These are phyloP conservation scores for Lactifluus hygrophoroides DNA, from an alignment of 768 basidiomycete genomes.

Conservation along the genomic window DNA sequence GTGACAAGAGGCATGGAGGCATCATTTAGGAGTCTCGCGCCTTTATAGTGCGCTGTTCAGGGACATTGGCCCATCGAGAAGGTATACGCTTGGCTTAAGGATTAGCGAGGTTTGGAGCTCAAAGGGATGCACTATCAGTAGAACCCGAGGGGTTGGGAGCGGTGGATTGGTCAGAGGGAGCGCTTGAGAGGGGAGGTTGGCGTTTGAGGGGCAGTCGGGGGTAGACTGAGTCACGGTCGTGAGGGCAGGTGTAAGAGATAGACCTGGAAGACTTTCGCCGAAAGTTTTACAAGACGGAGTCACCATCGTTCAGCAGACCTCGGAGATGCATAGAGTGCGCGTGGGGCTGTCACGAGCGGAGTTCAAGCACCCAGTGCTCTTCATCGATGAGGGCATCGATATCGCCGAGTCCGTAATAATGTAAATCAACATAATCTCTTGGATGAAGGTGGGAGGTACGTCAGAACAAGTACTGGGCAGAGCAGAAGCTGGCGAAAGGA, in stretches of 20 bases:
- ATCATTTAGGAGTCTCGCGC: conserved; percentile 84
- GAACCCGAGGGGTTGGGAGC: too few relatives aligned
- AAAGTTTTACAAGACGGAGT: conserved; percentile 29
- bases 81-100: conserved; percentile 70
- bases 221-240: conserved; percentile 35
- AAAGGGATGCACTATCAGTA: conserved; percentile 9
- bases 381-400: too few relatives aligned
- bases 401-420: too few relatives aligned
- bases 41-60: conserved; percentile 91
- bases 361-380: conserved; percentile 11
- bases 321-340: conserved; percentile 36
- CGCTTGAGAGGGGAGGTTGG: conserved; percentile 36
- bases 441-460: too few relatives aligned
- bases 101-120: conserved; percentile 19
- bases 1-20: conserved; percentile 79
- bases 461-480: too few relatives aligned
- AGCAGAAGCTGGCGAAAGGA: too few relatives aligned
- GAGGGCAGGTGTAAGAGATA: conserved; percentile 20
- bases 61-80: conserved; percentile 86
- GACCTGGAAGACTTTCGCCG: conserved; percentile 16
- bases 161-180: conserved; percentile 29
- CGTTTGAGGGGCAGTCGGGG: conserved; percentile 39
- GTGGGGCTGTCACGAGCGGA: conserved; percentile 10
- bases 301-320: conserved; percentile 45
- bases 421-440: too few relatives aligned